Percentiles rank a stretch among this genome's conserved stretches.
These are phyloP conservation scores for Wickerhamomyces sydowiorum DNA, from an alignment of 805 yeast species.

Conservation along the genomic window DNA sequence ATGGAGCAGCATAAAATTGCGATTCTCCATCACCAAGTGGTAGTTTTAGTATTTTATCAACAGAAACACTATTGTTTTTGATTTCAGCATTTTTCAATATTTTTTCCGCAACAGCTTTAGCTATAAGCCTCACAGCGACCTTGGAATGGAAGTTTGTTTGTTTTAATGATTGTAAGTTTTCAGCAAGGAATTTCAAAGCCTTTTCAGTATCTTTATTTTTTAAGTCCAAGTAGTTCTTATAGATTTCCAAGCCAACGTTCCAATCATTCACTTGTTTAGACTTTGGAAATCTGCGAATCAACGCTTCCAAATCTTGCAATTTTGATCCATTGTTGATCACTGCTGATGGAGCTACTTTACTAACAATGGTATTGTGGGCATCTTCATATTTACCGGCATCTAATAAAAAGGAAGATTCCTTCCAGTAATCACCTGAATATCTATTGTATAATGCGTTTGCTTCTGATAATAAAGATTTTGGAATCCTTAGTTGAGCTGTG, in stretches of 20 bases:
- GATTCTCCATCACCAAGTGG: conserved; percentile 42
- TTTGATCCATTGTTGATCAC: conserved; percentile 43
- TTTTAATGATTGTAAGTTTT: conserved; percentile 38
- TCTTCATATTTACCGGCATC: conserved; percentile 53
- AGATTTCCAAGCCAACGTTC: conserved; percentile 55
- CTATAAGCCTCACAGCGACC: conserved; percentile 49
- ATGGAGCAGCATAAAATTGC: conserved; percentile 21
- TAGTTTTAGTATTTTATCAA: conserved; percentile 30
- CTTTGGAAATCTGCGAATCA: conserved; percentile 40
- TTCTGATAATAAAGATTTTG: conserved; percentile 41
- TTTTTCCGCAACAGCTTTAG: conserved; percentile 34
- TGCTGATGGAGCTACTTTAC: conserved; percentile 66
- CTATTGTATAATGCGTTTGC: conserved; percentile 56
- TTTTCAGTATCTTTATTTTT: conserved; percentile 18
- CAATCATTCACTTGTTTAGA: conserved; percentile 39
- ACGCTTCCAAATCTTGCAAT: conserved; percentile 24
- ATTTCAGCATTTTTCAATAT: conserved; percentile 13
- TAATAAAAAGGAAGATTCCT: conserved; percentile 56
- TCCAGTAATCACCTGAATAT: conserved; percentile 42
- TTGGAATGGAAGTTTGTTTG: conserved; percentile 30
- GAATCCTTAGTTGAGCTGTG: conserved; percentile 38
- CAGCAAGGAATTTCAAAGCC: conserved; percentile 35
- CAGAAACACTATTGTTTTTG: conserved; percentile 11
- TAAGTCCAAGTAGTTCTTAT: conserved; percentile 41
- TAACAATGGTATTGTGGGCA: conserved; percentile 56